phyloP scores from a whole-genome alignment of 2,329 filamentous ascomycete species.

The Waltergamsia citrina region DNA sequence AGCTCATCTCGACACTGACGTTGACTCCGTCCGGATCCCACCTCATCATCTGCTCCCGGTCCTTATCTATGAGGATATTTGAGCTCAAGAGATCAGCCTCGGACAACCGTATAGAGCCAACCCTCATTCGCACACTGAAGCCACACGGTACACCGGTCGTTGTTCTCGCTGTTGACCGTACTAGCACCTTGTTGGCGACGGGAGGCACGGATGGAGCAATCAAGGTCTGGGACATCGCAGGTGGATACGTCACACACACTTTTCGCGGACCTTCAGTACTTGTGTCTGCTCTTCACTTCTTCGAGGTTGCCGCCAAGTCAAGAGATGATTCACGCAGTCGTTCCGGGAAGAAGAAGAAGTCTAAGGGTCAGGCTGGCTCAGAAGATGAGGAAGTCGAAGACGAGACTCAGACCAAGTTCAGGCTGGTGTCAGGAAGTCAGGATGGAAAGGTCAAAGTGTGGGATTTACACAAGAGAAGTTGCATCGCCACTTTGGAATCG shows the following conservation, averaged over 20 bases:
- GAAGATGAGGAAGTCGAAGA: slow-evolving; percentile 28
- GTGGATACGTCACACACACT: slow-evolving; percentile 87
- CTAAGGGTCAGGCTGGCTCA: slow-evolving; percentile 19
- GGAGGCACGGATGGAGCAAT: slow-evolving; percentile 88
- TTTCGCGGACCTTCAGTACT: slow-evolving; percentile 90
- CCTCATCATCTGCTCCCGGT: slow-evolving; percentile 84
- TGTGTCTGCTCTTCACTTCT: slow-evolving; percentile 86
- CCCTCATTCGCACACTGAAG: slow-evolving; percentile 72
- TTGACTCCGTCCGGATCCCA: slow-evolving; percentile 85
- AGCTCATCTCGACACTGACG: slow-evolving; percentile 66
- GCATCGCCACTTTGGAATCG: slow-evolving; percentile 71
- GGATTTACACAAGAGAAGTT: slow-evolving; percentile 78
- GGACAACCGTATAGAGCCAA: slow-evolving; percentile 49
- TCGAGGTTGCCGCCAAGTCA: slow-evolving; percentile 54
- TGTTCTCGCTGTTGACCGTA: slow-evolving; percentile 74
- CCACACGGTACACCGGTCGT: slow-evolving; percentile 87
- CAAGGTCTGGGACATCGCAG: slow-evolving; percentile 92
- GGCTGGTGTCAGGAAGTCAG: slow-evolving; percentile 84
- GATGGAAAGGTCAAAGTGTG: slow-evolving; percentile 89
- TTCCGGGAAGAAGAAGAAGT: slow-evolving; percentile 29
- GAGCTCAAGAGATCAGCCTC: slow-evolving; percentile 52
- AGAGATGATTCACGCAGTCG: slow-evolving; percentile 11
- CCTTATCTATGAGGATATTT: slow-evolving; percentile 92
- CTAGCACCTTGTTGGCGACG: slow-evolving; percentile 82
- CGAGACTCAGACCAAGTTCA: slow-evolving; percentile 44